phyloP scores from a whole-genome alignment of 345 rosid genomes.

The Eucalyptus camaldulensis region DNA sequence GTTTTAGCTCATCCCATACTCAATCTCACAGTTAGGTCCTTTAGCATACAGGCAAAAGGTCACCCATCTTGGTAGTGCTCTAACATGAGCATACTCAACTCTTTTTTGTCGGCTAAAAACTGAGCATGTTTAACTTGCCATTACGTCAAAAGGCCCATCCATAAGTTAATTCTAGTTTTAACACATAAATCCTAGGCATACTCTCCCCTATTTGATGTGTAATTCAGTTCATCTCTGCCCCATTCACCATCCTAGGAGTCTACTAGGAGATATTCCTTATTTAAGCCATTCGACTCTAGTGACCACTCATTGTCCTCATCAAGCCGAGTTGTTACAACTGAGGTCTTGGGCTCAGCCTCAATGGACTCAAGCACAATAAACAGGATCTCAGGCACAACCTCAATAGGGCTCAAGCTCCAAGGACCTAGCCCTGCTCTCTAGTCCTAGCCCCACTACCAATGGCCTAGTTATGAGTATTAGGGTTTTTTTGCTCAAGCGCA shows the following conservation, averaged over 20 bases:
- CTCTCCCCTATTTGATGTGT: background rate
- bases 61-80: too few species aligned
- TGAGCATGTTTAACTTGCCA: too few species aligned
- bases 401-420: background rate
- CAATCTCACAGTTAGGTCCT: too few species aligned
- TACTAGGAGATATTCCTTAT: background rate
- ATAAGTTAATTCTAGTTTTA: too few species aligned
- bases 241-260: background rate
- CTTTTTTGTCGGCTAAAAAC: too few species aligned
- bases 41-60: too few species aligned
- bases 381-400: too few species aligned
- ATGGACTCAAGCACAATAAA: rapidly evolving
- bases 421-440: background rate
- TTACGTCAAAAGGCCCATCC: too few species aligned
- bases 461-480: rapidly evolving
- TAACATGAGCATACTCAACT: too few species aligned
- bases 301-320: background rate
- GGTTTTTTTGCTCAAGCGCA: background rate
- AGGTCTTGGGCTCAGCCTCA: background rate
- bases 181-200: background rate
- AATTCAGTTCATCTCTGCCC: rapidly evolving
- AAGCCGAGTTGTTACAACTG: background rate
- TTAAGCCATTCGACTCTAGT: rapidly evolving
- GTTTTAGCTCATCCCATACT: too few species aligned
- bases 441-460: background rate